Evolutionary conservation across 2,329 filamentous ascomycete genomes (phyloP), one percentile per base, ranked within the genome.

Genomic region (Aspergillus tubingensis): DNA sequence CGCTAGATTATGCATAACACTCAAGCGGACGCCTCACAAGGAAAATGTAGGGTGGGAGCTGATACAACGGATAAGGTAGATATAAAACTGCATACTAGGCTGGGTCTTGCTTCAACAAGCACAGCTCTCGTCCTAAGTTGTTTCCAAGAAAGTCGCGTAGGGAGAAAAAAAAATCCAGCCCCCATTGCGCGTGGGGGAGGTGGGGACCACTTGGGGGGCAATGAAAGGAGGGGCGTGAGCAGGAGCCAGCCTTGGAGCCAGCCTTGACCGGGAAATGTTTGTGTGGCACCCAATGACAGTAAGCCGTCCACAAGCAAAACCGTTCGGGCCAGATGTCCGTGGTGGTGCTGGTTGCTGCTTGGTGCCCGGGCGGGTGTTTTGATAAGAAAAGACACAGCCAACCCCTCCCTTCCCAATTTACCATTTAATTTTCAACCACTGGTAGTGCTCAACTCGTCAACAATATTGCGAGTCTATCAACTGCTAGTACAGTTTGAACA

Each of bases 161-260:
- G 17, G 23, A 8, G 8, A 39, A 15, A 8, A 39, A 15, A 8
- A 15, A 11, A 11, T 55, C 25, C 53, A 44, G 39, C 53, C 53
- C 39, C 43, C 41, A 19, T 21, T 32, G 43, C 25, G 53, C 39
- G 53, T 55, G 53, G 38, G 43, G 39, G 30, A 41, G 39, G 53
- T 47, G 53, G 53, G 41, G 53, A 19, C 43, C 41, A 44, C 10
- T 44, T 36, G 32, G 19, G 53, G 39, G 53, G 43, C 53, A 27
- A 44, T 30, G 43, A 27, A 43, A 55, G 43, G 53, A 55, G 53
- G 53, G 53, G 53, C 25, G 53, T 17, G n/a, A 55, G 53, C 53
- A 55, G 41, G 53, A 55, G 53, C 53, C 53, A 55, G 32, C 43
- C 43, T 55, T 27, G 39, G 39, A 17, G 27, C 27, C 27, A 30